phyloP scores from a whole-genome alignment of 108 stramenopile genomes.

The Cyclotella sp. region DNA sequence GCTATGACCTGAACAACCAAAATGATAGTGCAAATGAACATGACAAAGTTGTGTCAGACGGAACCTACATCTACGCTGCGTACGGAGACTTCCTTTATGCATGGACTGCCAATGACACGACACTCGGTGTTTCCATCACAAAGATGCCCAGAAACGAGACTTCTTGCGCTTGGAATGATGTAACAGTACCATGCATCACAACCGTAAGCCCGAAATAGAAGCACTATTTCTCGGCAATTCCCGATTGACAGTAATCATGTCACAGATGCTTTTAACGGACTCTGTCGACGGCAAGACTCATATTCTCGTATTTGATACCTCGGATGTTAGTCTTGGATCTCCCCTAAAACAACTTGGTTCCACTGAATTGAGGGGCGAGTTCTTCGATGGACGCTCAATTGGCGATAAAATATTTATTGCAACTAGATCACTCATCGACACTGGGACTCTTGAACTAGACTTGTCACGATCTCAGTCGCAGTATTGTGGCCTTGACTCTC shows the following conservation, averaged over 20 bases:
- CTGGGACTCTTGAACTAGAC: constrained; percentile 4
- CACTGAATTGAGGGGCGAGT: constrained; percentile 26
- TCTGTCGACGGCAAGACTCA: background rate
- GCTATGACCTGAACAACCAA: constrained; percentile 36
- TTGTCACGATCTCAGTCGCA: too few relatives aligned
- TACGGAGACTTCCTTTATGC: constrained; percentile 38
- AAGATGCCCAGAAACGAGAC: constrained; percentile 27
- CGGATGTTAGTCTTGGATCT: constrained; percentile 21
- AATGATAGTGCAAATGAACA: constrained; percentile 30
- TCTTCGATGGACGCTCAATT: constrained; percentile 21
- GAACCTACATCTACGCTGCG: constrained; percentile 41
- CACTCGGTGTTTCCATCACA: constrained; percentile 23
- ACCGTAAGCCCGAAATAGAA: constrained; percentile 17
- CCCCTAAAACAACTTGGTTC: constrained; percentile 21
- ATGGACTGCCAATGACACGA: constrained; percentile 22
- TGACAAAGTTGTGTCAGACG: constrained; percentile 42
- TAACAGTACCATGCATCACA: constrained; percentile 4
- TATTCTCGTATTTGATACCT: constrained; percentile 21
- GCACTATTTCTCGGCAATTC: constrained; percentile 16
- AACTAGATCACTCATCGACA: constrained; percentile 26
- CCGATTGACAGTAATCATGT: constrained; percentile 37
- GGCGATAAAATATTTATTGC: constrained; percentile 14
- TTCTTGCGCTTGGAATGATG: constrained; percentile 3
- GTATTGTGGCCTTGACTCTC: constrained; percentile 28
- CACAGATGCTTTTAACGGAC: background rate